Evolutionary conservation across 73 alveolate species (phyloP), one percentile per base, ranked within the genome.

Genomic region (Tetrahymena malaccensis): DNA sequence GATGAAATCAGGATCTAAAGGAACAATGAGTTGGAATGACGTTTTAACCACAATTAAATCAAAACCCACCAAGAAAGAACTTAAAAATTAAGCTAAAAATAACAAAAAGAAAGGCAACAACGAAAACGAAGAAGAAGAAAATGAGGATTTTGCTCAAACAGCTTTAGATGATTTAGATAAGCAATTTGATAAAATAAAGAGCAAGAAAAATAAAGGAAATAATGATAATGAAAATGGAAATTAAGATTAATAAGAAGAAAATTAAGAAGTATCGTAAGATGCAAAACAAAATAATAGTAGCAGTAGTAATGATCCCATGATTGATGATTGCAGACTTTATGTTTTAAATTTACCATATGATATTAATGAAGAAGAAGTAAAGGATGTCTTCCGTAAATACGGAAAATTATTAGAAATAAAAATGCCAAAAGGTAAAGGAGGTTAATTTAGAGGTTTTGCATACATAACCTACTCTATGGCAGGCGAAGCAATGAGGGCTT

Each of bases 401-500:
- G 99, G 99, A 4, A 97, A 98, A 85, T 96, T 99, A 15, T 97
- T 96, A 94, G 99, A 98, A 89, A 94, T 99, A 40, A 98, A 98
- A 34, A 93, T 99, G 15, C 99, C 99, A 34, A 95, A 98, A 56
- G 97, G 98, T 56, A 97, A 97, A 93, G 98, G 99, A 55, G 99
- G 99, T 50, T 95, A 97, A 85, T 96, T 98, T 34, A 96, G 97
- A 70, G 99, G 99, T 43, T 98, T 97, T 96, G 99, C 99, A 34
- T 99, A 97, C 97, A 98, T 99, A 0, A 96, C 98, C 17, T 98
- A 96, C 96, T 97, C 94, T 93, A 97, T 99, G 44, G 98, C 98
- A 8, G 99, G 98, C 95, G 97, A 98, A 43, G 99, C 99, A 1
- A 97, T 98, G 19, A 97, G 97, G 96, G 99, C 99, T 33, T 98